A percentile compares a stretch with the other conserved stretches of the same genome.
Evolutionary conservation across 768 basidiomycete genomes (phyloP).

Genomic region (Calocybe indica): DNA sequence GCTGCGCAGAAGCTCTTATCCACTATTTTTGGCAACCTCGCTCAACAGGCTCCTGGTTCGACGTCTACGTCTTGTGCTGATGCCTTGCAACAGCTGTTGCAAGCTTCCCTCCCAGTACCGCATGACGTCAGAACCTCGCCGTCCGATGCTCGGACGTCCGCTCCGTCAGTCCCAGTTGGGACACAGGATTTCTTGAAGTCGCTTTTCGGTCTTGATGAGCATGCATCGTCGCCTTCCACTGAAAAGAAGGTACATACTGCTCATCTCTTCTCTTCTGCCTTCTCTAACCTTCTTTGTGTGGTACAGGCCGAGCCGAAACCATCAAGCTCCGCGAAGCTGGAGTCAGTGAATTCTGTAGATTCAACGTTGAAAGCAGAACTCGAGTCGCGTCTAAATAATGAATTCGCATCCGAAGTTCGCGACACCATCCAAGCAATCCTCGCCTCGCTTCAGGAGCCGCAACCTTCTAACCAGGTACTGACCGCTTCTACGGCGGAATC

Average conservation of each 20-base stretch:
- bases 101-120: too few species aligned
- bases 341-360: neutral
- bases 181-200: neutral
- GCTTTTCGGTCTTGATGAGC: neutral
- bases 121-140: too few species aligned
- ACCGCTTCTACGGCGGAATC: slow-evolving; percentile 4
- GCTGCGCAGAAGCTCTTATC: too few species aligned
- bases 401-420: slow-evolving; percentile 24
- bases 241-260: neutral
- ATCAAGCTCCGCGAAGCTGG: neutral
- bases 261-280: neutral
- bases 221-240: neutral
- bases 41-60: too few species aligned
- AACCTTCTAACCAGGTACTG: slow-evolving; percentile 1
- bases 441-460: slow-evolving; percentile 23
- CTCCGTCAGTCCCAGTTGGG: neutral
- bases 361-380: slow-evolving; percentile 23
- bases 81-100: too few species aligned
- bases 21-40: too few species aligned
- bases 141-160: too few species aligned
- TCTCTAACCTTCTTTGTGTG: slow-evolving; percentile 1
- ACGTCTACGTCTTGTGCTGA: too few species aligned
- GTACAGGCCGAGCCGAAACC: slow-evolving; percentile 1
- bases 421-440: slow-evolving; percentile 36
- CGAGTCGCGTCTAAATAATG: slow-evolving; percentile 22